These are phyloP conservation scores for Globomyces sp. DNA, from an alignment of 371 early-diverging fungal species.

Conservation along the genomic window DNA sequence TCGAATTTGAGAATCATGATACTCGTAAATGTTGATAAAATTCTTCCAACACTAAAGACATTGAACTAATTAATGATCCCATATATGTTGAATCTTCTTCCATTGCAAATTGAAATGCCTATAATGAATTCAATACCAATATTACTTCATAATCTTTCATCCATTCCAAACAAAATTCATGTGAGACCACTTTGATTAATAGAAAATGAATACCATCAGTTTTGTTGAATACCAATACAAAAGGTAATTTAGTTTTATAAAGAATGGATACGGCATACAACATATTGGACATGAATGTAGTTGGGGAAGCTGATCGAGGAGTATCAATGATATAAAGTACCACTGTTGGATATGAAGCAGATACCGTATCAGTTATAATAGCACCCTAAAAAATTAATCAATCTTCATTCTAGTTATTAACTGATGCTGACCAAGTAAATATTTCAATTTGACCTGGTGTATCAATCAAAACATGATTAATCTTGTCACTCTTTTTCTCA, in stretches of 20 bases:
- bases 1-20: slow-evolving; percentile 72
- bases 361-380: slow-evolving; percentile 94
- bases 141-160: slow-evolving; percentile 90
- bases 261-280: slow-evolving; percentile 95
- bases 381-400: slow-evolving; percentile 58
- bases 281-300: slow-evolving; percentile 99
- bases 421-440: slow-evolving; percentile 98
- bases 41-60: slow-evolving; percentile 98
- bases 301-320: slow-evolving; percentile 86
- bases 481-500: slow-evolving; percentile 69
- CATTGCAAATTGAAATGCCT: slow-evolving; percentile 80
- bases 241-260: slow-evolving; percentile 94
- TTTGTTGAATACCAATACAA: slow-evolving; percentile 97
- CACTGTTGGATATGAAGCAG: slow-evolving; percentile 89
- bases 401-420: not conserved
- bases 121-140: no score
- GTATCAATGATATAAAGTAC: slow-evolving; percentile 98
- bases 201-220: slow-evolving; percentile 89
- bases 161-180: slow-evolving; percentile 92
- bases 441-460: slow-evolving; percentile 99
- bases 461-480: slow-evolving; percentile 90
- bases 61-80: slow-evolving; percentile 89
- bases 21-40: slow-evolving; percentile 89
- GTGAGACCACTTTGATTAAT: slow-evolving; percentile 94
- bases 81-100: slow-evolving; percentile 68